Evolutionary conservation across 2,329 filamentous ascomycete genomes (phyloP).

Genomic region (Xylariaceae sp.): DNA sequence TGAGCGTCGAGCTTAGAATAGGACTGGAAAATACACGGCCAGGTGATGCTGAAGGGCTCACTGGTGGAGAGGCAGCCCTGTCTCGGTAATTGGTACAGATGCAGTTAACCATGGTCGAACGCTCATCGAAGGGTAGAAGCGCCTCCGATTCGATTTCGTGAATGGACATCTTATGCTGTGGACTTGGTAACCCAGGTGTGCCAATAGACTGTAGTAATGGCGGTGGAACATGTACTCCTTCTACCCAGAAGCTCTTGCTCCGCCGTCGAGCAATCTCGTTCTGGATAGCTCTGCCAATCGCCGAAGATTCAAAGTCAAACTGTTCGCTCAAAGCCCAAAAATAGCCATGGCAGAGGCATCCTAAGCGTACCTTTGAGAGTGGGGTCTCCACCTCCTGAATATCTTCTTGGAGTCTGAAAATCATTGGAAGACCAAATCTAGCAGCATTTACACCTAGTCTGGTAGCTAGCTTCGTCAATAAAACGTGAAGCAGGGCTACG

Average conservation of each 20-base stretch:
- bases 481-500: conserved; percentile 76
- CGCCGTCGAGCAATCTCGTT: conserved; percentile 79
- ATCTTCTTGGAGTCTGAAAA: conserved; percentile 86
- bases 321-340: conserved; percentile 80
- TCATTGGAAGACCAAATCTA: conserved; percentile 83
- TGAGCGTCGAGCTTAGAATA: conserved; percentile 59
- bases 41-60: conserved; percentile 74
- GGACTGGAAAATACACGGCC: conserved; percentile 68
- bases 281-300: conserved; percentile 73
- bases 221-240: conserved; percentile 74
- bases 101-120: conserved; percentile 73
- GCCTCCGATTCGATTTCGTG: conserved; percentile 67
- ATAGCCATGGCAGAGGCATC: conserved; percentile 87
- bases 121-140: conserved; percentile 77
- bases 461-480: conserved; percentile 76
- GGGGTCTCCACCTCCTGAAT: conserved; percentile 71
- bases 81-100: conserved; percentile 76
- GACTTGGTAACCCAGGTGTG: conserved; percentile 54
- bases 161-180: conserved; percentile 54
- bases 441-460: conserved; percentile 83
- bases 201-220: conserved; percentile 67
- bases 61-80: conserved; percentile 66
- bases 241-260: conserved; percentile 79
- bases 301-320: conserved; percentile 76
- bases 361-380: conserved; percentile 77